These are phyloP conservation scores for Macaranga tanarius DNA, from an alignment of 441 rosid species.

Conservation along the genomic window DNA sequence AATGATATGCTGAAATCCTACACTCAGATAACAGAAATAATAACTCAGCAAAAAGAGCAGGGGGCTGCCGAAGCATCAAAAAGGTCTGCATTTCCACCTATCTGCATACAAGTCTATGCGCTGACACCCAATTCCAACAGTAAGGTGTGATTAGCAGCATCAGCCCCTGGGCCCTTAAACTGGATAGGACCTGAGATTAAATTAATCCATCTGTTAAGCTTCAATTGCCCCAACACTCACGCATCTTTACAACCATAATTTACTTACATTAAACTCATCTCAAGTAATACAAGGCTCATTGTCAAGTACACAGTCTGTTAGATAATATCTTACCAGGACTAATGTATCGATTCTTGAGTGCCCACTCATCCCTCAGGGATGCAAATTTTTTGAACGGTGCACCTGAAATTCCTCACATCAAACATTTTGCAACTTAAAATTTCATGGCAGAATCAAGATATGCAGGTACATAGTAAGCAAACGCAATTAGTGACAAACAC, in stretches of 20 bases:
- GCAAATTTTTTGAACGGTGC: constrained; percentile 90
- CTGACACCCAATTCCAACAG: constrained; percentile 76
- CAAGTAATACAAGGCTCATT: too few relatives aligned
- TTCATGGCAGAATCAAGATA: not conserved
- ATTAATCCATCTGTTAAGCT: not conserved
- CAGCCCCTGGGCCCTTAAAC: constrained; percentile 69
- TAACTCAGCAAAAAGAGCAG: not conserved
- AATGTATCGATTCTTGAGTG: constrained; percentile 68
- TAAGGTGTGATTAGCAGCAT: constrained; percentile 65
- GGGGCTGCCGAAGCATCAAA: not conserved
- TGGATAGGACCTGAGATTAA: constrained; percentile 83
- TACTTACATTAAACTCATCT: too few relatives aligned
- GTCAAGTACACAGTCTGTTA: not conserved
- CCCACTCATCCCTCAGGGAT: constrained; percentile 79
- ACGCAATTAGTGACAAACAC: not conserved
- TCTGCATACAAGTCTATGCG: constrained; percentile 28
- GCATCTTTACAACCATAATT: too few relatives aligned
- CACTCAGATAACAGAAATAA: not conserved
- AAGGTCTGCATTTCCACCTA: not conserved
- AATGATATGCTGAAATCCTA: constrained; percentile 3
- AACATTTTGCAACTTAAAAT: not conserved
- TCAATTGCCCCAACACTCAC: not conserved
- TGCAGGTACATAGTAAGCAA: not conserved
- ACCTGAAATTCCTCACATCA: constrained; percentile 43
- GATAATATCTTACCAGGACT: constrained; percentile 75